A percentile compares a stretch with the other conserved stretches of the same genome.
These are phyloP conservation scores for Favolaschia claudopus DNA, from an alignment of 768 basidiomycete genomes.

Conservation along the genomic window DNA sequence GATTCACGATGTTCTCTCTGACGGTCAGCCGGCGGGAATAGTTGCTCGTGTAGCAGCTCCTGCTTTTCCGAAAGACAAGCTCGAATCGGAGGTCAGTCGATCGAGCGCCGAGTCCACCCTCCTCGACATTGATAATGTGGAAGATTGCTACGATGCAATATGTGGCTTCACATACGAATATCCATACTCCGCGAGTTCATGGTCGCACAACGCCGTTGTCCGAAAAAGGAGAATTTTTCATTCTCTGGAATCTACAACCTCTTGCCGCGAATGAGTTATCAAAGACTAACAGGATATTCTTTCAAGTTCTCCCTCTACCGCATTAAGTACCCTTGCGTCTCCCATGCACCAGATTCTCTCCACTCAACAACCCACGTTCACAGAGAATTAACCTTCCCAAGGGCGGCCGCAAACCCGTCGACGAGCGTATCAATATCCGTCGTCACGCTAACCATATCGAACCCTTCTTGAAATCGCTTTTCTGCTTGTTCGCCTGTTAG, in stretches of 20 bases:
- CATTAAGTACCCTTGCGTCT: no score
- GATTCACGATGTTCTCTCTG: slow-evolving; percentile 20
- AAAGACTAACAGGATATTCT: no score
- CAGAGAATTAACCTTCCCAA: slow-evolving; percentile 19
- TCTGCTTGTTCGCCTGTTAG: slow-evolving; percentile 35
- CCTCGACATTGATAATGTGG: background rate
- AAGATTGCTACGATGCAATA: slow-evolving; percentile 29
- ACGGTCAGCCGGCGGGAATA: background rate
- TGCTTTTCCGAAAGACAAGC: slow-evolving; percentile 30
- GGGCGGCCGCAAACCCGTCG: slow-evolving; percentile 27
- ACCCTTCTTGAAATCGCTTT: slow-evolving; percentile 34
- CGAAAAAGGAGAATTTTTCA: no score
- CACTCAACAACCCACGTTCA: background rate
- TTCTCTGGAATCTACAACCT: no score
- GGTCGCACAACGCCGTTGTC: no score
- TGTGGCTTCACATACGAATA: slow-evolving; percentile 17
- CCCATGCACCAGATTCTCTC: no score
- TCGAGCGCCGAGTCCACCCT: background rate
- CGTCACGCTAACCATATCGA: slow-evolving; percentile 36
- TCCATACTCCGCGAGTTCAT: slow-evolving; percentile 24
- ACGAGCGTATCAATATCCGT: slow-evolving; percentile 34
- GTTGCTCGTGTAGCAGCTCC: slow-evolving; percentile 27
- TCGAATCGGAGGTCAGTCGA: slow-evolving; percentile 26
- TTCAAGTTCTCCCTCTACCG: no score
- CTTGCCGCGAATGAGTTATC: no score